These are phyloP conservation scores for Filobasidium uniguttulatum DNA, from an alignment of 1,284 basidiomycete species.

Conservation along the genomic window DNA sequence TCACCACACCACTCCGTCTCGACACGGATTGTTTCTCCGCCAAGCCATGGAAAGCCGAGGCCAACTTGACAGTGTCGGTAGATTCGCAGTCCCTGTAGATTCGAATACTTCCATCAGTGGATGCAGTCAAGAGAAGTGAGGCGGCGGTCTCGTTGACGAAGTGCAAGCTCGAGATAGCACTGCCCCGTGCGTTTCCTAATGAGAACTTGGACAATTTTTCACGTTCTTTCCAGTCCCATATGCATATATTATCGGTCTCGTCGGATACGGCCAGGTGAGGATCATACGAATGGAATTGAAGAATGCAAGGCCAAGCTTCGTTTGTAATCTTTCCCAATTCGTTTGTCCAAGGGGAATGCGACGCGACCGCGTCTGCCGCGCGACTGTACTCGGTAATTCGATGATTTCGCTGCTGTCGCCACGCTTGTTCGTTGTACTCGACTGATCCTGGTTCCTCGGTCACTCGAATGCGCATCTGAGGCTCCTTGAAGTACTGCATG, in stretches of 20 bases:
- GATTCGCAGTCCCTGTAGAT: conserved; percentile 74
- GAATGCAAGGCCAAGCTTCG: conserved; percentile 55
- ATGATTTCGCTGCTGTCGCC: conserved; percentile 86
- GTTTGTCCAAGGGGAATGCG: conserved; percentile 64
- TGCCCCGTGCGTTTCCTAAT: conserved; percentile 73
- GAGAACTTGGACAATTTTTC: conserved; percentile 68
- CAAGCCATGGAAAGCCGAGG: conserved; percentile 82
- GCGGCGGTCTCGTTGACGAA: conserved; percentile 95
- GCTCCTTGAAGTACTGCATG: conserved; percentile 93
- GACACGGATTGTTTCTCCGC: conserved; percentile 56
- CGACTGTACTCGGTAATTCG: conserved; percentile 53
- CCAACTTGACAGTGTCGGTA: conserved; percentile 53
- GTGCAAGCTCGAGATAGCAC: conserved; percentile 74
- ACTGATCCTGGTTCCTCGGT: conserved; percentile 87
- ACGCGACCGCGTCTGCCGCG: conserved; percentile 49
- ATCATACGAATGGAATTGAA: conserved; percentile 87
- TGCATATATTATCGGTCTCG: conserved; percentile 70
- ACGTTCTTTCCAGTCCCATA: conserved; percentile 86
- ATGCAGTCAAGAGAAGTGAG: conserved; percentile 75
- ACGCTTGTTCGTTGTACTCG: conserved; percentile 89
- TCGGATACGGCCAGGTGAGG: conserved; percentile 75
- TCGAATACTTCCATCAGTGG: conserved; percentile 81
- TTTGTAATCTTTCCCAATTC: conserved; percentile 61
- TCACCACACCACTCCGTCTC: conserved; percentile 61
- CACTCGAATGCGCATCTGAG: conserved; percentile 93